Evolutionary conservation across 2,329 filamentous ascomycete genomes (phyloP).

Genomic region (Cercospora sp.): DNA sequence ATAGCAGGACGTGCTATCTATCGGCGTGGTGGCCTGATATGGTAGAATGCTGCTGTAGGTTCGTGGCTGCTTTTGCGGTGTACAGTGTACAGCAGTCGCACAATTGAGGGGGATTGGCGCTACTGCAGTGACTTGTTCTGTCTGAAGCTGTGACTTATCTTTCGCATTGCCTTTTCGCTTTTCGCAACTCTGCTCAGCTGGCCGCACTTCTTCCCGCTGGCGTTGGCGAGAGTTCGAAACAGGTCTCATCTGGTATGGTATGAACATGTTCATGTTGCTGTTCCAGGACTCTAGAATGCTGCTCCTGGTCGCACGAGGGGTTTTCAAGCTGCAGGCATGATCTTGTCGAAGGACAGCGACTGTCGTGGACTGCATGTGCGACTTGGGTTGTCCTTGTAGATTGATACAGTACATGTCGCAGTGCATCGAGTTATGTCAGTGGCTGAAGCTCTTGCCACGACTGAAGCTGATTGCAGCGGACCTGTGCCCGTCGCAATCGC

Average conservation of each 20-base stretch:
- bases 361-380: background rate
- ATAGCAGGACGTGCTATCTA: background rate
- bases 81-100: background rate
- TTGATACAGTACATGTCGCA: background rate
- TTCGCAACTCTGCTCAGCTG: background rate
- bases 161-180: background rate
- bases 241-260: background rate
- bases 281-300: background rate
- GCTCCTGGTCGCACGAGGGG: background rate
- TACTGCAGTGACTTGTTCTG: background rate
- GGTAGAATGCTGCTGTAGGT: background rate
- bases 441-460: background rate
- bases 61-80: conserved; percentile 5
- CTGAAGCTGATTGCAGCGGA: background rate
- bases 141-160: background rate
- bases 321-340: background rate
- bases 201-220: background rate
- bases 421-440: background rate
- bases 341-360: background rate
- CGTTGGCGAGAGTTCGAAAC: background rate
- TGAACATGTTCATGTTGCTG: background rate
- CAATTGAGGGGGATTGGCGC: background rate
- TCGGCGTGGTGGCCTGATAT: background rate
- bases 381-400: background rate
- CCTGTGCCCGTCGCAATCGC: background rate